Base-by-base conservation (phyloP, 371 early-diverging fungal genomes). In the Mycotypha africana region DNA sequence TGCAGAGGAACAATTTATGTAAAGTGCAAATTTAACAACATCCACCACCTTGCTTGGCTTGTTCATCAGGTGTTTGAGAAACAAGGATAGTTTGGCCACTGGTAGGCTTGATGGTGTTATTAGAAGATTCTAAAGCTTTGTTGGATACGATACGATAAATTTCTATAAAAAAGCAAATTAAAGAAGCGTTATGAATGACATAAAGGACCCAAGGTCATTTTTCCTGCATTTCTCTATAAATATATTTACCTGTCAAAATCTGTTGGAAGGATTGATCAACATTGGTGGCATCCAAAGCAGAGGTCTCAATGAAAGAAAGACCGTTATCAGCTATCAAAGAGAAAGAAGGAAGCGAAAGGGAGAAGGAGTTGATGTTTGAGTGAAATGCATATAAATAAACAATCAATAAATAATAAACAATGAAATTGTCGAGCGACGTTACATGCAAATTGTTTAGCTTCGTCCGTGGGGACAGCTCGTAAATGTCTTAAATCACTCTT, bases 401-500 rank as follows among this genome's bases (percentile, higher is more conserved):
- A 34, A 17, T 35, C 7, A 38, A 33, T 39, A 38, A 16, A 15
- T 35, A 31, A 38, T 38, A 28, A 16, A 28, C 17, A 22, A 38
- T 2, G 32, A 35, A 45, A 19, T 19, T 39, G 34, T n/a, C n/a
- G 10, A 31, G 33, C 21, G n/a, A 16, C 47, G 31, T 45, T 50
- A 56, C 56, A 45, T 28, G 56, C 56, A 56, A 56, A 56, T 58
- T 89, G 88, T 75, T 93, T 92, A 22, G 96, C 99, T 56, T 96
- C 93, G 28, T 95, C 96, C 4, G 94, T 94, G 9, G 95, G 88
- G 6, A 99, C 98, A 10, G 96, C 96, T 41, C 98, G 79, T 50
- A 97, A 61, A 58, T 93, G 93, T 58, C 92, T 79, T 78, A 99
- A 75, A 88, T 99, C 99, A 62, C 88, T 90, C 89, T 99, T 99